A percentile compares a stretch with the other conserved stretches of the same genome.
These are phyloP conservation scores for Saussurea involucrata DNA, from an alignment of 129 eudicot species.

Conservation along the genomic window DNA sequence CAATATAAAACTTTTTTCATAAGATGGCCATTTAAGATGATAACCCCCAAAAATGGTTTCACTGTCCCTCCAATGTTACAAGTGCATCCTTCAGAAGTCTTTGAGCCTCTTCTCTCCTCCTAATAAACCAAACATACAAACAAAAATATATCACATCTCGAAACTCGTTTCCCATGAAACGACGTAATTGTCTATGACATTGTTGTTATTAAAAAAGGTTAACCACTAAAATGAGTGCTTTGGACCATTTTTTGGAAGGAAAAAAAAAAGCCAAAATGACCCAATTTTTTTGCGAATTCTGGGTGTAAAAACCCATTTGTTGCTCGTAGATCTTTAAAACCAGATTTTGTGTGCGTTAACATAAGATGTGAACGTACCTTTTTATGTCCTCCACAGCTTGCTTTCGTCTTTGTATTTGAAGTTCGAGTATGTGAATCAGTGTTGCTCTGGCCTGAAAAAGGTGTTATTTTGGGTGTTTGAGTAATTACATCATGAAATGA, in stretches of 20 bases:
- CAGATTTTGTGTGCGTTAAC: no score
- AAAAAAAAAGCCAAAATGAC: no score
- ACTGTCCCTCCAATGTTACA: conserved; percentile 68
- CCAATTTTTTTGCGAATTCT: no score
- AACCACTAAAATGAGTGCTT: no score
- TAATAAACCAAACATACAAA: conserved; percentile 26
- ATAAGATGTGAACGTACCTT: conserved; percentile 36
- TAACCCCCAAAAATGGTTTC: background rate
- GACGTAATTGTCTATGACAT: no score
- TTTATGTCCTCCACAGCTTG: conserved; percentile 95
- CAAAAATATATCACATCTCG: background rate
- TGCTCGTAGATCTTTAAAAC: no score
- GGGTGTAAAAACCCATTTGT: no score
- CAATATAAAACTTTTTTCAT: no score
- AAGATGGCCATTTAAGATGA: no score
- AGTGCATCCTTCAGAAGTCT: conserved; percentile 81
- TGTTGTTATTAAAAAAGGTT: no score
- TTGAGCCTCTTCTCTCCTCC: conserved; percentile 98
- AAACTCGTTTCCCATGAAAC: background rate
- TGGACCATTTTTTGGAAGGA: no score
- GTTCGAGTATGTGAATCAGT: conserved; percentile 80
- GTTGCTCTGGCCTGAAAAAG: conserved; percentile 79
- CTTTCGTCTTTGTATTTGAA: conserved; percentile 80
- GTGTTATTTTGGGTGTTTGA: background rate
- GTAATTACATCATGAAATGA: background rate